phyloP scores from a whole-genome alignment of 2,329 filamentous ascomycete species.

The Fusarium haematococcum region DNA sequence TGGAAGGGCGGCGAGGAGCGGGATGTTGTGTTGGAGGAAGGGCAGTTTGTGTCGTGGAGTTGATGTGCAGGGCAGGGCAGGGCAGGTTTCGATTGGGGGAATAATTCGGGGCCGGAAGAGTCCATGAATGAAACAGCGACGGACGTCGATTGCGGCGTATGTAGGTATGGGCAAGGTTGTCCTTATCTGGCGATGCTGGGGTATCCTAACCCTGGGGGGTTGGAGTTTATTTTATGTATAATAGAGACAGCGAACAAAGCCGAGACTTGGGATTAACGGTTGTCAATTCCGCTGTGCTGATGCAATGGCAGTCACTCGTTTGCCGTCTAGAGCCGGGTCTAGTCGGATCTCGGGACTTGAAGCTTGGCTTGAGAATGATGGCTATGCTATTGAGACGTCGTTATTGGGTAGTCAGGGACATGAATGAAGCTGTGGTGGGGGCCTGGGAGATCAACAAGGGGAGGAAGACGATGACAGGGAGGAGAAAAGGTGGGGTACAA shows the following conservation, averaged over 20 bases:
- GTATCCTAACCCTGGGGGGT: slow-evolving; percentile 3
- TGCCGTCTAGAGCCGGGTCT: not conserved
- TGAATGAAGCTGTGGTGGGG: not conserved
- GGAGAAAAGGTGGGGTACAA: not conserved
- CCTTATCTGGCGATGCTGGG: not conserved
- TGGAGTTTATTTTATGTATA: not conserved
- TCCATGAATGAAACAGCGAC: slow-evolving; percentile 1
- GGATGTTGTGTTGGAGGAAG: slow-evolving; percentile 45
- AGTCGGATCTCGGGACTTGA: not conserved
- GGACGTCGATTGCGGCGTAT: not conserved
- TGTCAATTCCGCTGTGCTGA: not conserved
- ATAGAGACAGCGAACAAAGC: not conserved
- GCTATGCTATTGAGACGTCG: not conserved
- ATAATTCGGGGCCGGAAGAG: slow-evolving; percentile 2
- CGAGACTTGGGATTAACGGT: not conserved
- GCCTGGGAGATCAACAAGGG: not conserved
- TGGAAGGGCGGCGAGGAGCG: slow-evolving; percentile 48
- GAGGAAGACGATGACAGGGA: not conserved
- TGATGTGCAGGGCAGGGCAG: slow-evolving; percentile 13
- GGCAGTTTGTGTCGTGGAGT: slow-evolving; percentile 16
- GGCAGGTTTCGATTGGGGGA: slow-evolving; percentile 4
- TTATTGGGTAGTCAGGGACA: not conserved
- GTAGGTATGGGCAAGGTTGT: not conserved
- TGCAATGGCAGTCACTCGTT: not conserved
- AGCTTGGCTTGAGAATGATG: not conserved